These are phyloP conservation scores for Arbutus unedo DNA, from an alignment of 148 eudicot species.

Conservation along the genomic window DNA sequence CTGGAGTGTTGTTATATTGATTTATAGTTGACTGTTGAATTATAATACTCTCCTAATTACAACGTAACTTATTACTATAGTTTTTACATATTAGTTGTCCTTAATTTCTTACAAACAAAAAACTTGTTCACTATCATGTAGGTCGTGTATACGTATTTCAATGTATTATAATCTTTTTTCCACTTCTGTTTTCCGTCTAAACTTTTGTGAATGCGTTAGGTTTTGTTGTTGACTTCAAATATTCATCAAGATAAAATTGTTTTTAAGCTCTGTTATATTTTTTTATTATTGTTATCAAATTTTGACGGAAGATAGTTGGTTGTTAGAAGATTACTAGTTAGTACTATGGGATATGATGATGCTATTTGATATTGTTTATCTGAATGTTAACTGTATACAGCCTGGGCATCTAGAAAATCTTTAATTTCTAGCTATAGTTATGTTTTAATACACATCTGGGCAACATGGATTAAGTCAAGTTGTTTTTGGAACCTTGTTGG, in stretches of 20 bases:
- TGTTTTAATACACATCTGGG: constrained; percentile 4
- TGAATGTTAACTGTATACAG: not conserved
- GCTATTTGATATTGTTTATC: not conserved
- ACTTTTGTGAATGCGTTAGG: not conserved
- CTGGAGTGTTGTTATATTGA: not conserved
- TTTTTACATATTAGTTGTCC: not conserved
- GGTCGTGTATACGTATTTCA: not conserved
- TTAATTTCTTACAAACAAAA: not conserved
- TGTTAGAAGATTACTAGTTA: not conserved
- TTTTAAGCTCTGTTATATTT: not conserved
- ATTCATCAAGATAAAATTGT: not conserved
- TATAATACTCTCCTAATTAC: not conserved
- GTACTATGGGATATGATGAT: not conserved
- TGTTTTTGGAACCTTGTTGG: not conserved
- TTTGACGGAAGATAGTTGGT: not conserved
- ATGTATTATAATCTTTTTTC: not conserved
- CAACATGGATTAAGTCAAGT: not conserved
- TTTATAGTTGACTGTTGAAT: not conserved
- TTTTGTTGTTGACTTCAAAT: not conserved
- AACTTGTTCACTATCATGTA: not conserved
- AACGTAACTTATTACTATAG: not conserved
- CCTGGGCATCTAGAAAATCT: not conserved
- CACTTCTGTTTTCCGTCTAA: not conserved
- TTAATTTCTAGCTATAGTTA: not conserved
- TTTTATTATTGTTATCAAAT: not conserved